phyloP scores from a whole-genome alignment of 768 basidiomycete species.

The Agaricus bisporus region DNA sequence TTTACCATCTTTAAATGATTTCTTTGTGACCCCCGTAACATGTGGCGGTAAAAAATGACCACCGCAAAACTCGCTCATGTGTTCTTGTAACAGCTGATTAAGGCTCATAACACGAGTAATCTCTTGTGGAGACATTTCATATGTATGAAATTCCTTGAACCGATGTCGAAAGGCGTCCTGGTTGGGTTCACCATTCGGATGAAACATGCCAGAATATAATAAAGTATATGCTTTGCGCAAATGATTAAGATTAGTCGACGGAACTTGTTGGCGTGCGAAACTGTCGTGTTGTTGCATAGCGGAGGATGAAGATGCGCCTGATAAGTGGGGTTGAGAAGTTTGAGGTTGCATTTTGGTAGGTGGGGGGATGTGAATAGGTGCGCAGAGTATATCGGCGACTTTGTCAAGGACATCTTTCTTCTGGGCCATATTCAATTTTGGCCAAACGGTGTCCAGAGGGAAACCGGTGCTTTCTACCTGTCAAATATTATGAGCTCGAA shows the following conservation, averaged over 20 bases:
- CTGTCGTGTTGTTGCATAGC: neutral
- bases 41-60: conserved; percentile 9
- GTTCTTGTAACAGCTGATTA: conserved; percentile 1
- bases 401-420: conserved; percentile 8
- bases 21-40: conserved; percentile 2
- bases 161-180: conserved; percentile 1
- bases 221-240: conserved; percentile 6
- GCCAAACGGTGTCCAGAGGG: conserved; percentile 1
- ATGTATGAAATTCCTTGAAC: conserved; percentile 5
- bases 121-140: conserved; percentile 7
- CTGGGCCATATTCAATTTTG: neutral
- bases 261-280: neutral
- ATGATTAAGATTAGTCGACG: conserved; percentile 2
- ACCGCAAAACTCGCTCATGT: conserved; percentile 9
- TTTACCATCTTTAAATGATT: conserved; percentile 5
- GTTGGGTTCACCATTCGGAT: conserved; percentile 7
- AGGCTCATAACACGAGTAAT: conserved; percentile 3
- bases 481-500: neutral
- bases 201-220: conserved; percentile 4
- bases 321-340: neutral
- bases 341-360: conserved; percentile 1
- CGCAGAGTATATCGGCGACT: conserved; percentile 8
- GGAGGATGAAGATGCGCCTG: conserved; percentile 1
- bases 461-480: neutral
- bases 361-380: conserved; percentile 4